Evolutionary conservation across 2,329 filamentous ascomycete species (phyloP), one percentile per base, ranked within the genome.

Genomic region (Elsinoe perseae): DNA sequence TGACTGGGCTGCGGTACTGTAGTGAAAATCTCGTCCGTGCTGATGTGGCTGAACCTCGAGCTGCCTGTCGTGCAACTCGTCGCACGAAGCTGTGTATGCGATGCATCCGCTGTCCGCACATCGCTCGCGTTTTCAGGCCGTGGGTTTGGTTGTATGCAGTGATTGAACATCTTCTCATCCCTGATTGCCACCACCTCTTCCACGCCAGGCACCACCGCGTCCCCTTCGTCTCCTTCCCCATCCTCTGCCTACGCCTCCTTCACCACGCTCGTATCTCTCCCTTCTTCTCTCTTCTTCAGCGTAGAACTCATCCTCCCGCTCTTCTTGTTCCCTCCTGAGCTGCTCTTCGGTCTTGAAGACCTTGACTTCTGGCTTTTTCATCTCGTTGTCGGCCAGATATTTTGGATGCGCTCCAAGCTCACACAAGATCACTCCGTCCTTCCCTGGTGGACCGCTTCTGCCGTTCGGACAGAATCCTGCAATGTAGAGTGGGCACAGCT

Each of bases 381-480:
- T 74, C 61, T 91, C 84, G 65, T 82, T 81, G 21, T 84, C 82
- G n/a, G 70, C 77, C 16, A 74, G 72, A 84, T 89, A 97, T 58
- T 84, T 80, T 2, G 92, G 84, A 70, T 98, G 93, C 4, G 89
- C 86, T 18, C 88, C 88, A 61, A 86, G 81, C 66, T 83, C 84
- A 73, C 93, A 98, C 6, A 76, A 75, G 59, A 71, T 66, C 12
- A 70, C 68, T 42, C 66, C 66, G 54, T 71, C 69, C 20, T 58
- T 58, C 20, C 65, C 67, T 3, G 69, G 68, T 2, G 67, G 66
- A 34, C 67, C 64, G 2, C 63, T 60, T 18, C 68, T 59, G 0
- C 85, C 92, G 56, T 95, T 87, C 0, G 93, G 93, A 69, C 93
- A 98, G 75, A 98, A 98, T 1, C 93, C 93, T 6, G 89, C 89